These are phyloP conservation scores for Suaeda aralocaspica DNA, from an alignment of 148 eudicot genomes.

Conservation along the genomic window DNA sequence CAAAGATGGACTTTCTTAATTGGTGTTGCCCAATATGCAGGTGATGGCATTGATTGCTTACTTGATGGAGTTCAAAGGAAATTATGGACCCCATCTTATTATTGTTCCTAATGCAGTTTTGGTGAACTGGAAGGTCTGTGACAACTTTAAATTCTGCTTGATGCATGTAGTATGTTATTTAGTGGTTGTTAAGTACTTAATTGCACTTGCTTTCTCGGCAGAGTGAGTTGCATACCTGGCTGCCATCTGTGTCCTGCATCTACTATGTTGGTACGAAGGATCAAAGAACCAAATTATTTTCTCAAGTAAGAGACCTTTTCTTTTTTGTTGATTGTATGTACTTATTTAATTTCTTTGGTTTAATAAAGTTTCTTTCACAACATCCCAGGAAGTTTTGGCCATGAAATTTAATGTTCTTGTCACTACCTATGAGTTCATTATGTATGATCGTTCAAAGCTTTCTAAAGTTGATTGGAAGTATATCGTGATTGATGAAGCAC, in stretches of 20 bases:
- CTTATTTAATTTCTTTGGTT: conserved; percentile 9
- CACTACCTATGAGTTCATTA: conserved; percentile 95
- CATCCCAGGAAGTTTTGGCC: conserved; percentile 77
- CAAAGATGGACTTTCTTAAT: neutral
- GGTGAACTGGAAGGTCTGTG: conserved; percentile 94
- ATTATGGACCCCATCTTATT: conserved; percentile 96
- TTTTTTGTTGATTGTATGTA: neutral
- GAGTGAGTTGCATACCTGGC: conserved; percentile 94
- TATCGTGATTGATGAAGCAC: conserved; percentile 97
- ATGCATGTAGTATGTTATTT: too few relatives aligned
- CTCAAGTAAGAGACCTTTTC: conserved; percentile 58
- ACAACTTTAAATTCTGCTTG: too few relatives aligned
- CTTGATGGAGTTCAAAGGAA: conserved; percentile 96
- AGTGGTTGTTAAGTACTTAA: too few relatives aligned
- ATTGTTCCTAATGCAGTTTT: conserved; percentile 99
- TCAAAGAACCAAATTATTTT: conserved; percentile 80
- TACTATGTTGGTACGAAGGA: conserved; percentile 92
- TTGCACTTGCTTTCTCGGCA: conserved; percentile 28
- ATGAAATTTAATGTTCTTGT: conserved; percentile 98
- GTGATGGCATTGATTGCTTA: conserved; percentile 98
- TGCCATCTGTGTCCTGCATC: conserved; percentile 89
- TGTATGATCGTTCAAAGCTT: conserved; percentile 94
- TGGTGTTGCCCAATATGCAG: conserved; percentile 31
- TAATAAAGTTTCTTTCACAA: conserved; percentile 15
- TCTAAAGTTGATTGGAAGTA: conserved; percentile 96